These are phyloP conservation scores for Ambrosiella cleistominuta DNA, from an alignment of 2,329 filamentous ascomycete genomes.

Conservation along the genomic window DNA sequence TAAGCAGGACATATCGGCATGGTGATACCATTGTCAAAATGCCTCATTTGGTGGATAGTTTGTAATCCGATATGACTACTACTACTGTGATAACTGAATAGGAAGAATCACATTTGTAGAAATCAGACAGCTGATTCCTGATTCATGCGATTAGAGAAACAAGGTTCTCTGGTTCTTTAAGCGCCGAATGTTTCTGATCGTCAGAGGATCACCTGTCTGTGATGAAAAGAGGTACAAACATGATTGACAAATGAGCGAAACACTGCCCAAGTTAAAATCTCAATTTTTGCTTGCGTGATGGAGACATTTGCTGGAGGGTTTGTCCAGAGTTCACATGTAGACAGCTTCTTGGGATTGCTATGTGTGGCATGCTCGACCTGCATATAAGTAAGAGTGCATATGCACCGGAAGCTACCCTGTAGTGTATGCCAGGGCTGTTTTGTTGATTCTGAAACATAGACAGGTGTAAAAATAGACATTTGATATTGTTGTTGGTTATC, in stretches of 20 bases:
- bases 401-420: background rate
- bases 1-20: background rate
- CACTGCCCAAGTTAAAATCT: background rate
- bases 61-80: background rate
- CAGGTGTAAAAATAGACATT: background rate
- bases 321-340: background rate
- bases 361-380: background rate
- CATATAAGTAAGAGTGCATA: background rate
- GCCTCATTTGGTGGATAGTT: background rate
- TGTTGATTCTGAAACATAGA: background rate
- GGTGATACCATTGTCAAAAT: background rate
- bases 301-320: too few relatives aligned
- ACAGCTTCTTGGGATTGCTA: background rate
- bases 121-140: background rate
- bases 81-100: background rate
- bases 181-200: background rate
- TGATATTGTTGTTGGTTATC: background rate
- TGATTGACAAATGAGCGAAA: background rate
- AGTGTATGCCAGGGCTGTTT: background rate
- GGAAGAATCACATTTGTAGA: background rate
- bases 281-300: too few relatives aligned
- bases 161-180: background rate
- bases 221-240: background rate
- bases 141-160: background rate
- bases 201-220: background rate